Conservation (phyloP, 2,329 filamentous ascomycete species). For the Hypoxylon sp. region DNA sequence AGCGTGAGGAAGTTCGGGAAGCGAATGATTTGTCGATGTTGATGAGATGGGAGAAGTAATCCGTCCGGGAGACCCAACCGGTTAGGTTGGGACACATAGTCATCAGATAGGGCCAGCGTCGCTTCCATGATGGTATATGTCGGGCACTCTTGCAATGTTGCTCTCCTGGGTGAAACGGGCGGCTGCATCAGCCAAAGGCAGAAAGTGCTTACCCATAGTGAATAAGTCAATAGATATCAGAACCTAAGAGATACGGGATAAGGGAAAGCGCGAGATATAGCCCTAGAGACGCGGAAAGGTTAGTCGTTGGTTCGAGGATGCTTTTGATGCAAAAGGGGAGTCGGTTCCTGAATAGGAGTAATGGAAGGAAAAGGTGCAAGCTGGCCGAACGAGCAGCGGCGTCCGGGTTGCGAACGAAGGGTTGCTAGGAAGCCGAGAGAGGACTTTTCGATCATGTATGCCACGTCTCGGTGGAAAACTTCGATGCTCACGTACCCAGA, state of each 20-base stretch:
- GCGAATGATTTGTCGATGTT: slow-evolving; percentile 46
- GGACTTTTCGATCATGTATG: not conserved
- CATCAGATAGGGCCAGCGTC: slow-evolving; percentile 23
- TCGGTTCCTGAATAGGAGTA: slow-evolving; percentile 13
- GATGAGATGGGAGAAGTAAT: slow-evolving; percentile 33
- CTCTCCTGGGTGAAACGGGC: slow-evolving; percentile 43
- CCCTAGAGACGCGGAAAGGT: slow-evolving; percentile 41
- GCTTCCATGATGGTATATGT: slow-evolving; percentile 36
- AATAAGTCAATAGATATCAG: slow-evolving; percentile 52
- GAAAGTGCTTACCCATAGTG: slow-evolving; percentile 63
- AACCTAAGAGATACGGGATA: slow-evolving; percentile 47
- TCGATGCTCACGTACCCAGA: slow-evolving; percentile 46
- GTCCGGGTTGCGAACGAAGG: slow-evolving; percentile 12
- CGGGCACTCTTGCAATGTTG: slow-evolving; percentile 46
- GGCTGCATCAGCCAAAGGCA: slow-evolving; percentile 44
- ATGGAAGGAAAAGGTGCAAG: slow-evolving; percentile 6
- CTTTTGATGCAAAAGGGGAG: slow-evolving; percentile 20
- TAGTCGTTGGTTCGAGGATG: slow-evolving; percentile 40
- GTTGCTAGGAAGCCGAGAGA: slow-evolving; percentile 13
- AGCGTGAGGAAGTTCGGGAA: slow-evolving; percentile 48
- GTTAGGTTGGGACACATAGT: slow-evolving; percentile 25
- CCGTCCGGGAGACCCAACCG: slow-evolving; percentile 19
- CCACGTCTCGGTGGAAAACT: not conserved
- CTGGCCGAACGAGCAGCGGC: slow-evolving; percentile 11
- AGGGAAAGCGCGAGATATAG: slow-evolving; percentile 50